These are phyloP conservation scores for Botrytis fabae DNA, from an alignment of 2,329 filamentous ascomycete genomes.

Conservation along the genomic window DNA sequence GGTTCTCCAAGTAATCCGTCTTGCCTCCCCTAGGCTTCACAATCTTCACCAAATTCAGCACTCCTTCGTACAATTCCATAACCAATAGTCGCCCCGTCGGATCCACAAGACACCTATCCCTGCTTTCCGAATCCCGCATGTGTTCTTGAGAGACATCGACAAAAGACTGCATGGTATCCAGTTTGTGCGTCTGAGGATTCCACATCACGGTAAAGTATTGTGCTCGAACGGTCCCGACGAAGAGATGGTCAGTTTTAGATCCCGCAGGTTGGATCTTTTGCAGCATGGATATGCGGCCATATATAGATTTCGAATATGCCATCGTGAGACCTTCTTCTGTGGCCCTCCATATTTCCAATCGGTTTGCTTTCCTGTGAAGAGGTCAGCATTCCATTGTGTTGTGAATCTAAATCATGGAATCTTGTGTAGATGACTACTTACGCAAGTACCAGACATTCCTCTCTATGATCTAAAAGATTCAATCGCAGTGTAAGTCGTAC, in stretches of 20 bases:
- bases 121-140: conserved; percentile 76
- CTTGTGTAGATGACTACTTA: conserved; percentile 49
- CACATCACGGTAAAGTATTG: conserved; percentile 90
- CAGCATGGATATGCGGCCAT: conserved; percentile 84
- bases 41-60: conserved; percentile 64
- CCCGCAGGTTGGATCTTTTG: conserved; percentile 75
- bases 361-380: conserved; percentile 70
- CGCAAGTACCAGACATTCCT: conserved; percentile 86
- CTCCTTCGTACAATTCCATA: conserved; percentile 67
- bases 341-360: conserved; percentile 79
- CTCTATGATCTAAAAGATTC: conserved; percentile 69
- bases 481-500: conserved; percentile 85
- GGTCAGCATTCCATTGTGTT: conserved; percentile 28
- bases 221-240: conserved; percentile 86
- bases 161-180: conserved; percentile 53
- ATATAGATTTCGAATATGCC: conserved; percentile 69
- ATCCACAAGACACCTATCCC: conserved; percentile 81
- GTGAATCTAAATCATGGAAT: background rate
- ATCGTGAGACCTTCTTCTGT: conserved; percentile 64
- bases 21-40: conserved; percentile 54
- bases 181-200: conserved; percentile 58
- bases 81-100: conserved; percentile 70
- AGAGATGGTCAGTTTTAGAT: conserved; percentile 77
- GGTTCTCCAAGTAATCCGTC: conserved; percentile 59
- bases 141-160: conserved; percentile 58